phyloP scores from a whole-genome alignment of 2,329 filamentous ascomycete species.

The Xylaria digitata region DNA sequence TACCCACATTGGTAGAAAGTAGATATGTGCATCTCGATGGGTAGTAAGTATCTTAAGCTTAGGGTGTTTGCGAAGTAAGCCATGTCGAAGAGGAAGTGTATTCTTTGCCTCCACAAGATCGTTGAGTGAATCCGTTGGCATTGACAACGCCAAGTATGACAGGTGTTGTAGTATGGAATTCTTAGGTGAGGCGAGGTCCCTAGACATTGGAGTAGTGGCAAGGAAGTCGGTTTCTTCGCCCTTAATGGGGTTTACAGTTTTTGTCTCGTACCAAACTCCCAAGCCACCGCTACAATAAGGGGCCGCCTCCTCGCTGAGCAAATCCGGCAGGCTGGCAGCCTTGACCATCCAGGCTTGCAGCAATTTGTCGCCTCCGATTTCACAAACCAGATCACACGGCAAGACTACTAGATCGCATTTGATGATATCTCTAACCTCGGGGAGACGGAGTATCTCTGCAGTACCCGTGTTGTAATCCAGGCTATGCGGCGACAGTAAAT shows the following conservation, averaged over 20 bases:
- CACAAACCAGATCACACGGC: conserved; percentile 93
- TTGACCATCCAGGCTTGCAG: conserved; percentile 93
- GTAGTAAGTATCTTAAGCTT: conserved; percentile 83
- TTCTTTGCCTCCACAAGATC: conserved; percentile 83
- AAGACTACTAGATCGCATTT: conserved; percentile 89
- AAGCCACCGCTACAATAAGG: conserved; percentile 77
- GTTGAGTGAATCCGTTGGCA: conserved; percentile 89
- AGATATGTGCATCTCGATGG: conserved; percentile 92
- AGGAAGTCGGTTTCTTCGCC: conserved; percentile 94
- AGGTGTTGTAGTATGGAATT: conserved; percentile 75
- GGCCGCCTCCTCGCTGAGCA: conserved; percentile 60
- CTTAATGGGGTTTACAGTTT: conserved; percentile 79
- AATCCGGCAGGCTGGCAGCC: conserved; percentile 74
- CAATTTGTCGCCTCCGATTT: conserved; percentile 83
- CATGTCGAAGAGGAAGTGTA: conserved; percentile 78
- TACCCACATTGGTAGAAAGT: conserved; percentile 92
- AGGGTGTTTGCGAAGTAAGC: conserved; percentile 78
- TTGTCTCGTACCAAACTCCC: conserved; percentile 91
- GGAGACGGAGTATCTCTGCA: conserved; percentile 85
- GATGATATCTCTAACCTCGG: conserved; percentile 82
- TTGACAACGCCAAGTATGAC: conserved; percentile 84
- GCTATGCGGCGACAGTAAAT: conserved; percentile 79
- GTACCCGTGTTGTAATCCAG: conserved; percentile 89
- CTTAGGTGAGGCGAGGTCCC: conserved; percentile 67
- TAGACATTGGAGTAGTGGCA: conserved; percentile 75